Evolutionary conservation across 371 early-diverging fungal species (phyloP).

Genomic region (Basidiobolus meristosporus): DNA sequence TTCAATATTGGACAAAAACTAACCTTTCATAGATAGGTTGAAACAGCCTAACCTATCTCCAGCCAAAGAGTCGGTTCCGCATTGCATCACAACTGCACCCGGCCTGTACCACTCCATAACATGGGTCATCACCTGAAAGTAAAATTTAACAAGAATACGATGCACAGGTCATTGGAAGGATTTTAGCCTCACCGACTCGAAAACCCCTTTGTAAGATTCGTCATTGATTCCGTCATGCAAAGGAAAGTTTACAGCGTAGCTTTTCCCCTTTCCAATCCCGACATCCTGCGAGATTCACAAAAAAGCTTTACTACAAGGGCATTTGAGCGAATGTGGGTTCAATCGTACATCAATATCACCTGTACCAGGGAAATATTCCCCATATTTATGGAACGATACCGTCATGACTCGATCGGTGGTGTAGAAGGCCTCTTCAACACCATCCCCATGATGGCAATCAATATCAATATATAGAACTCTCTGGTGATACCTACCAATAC

Average conservation of each 20-base stretch:
- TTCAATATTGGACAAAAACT: no score
- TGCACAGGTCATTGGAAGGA: no score
- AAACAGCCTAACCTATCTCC: constrained; percentile 98
- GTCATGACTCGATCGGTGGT: constrained; percentile 98
- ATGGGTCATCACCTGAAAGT: constrained; percentile 9
- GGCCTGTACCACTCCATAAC: constrained; percentile 93
- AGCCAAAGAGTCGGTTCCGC: constrained; percentile 98
- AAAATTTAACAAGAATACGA: no score
- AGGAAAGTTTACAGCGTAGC: constrained; percentile 96
- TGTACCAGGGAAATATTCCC: constrained; percentile 98
- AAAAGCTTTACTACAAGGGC: background rate
- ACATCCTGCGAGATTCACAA: constrained; percentile 34
- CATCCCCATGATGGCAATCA: constrained; percentile 99
- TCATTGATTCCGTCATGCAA: constrained; percentile 96
- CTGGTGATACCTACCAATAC: constrained; percentile 42
- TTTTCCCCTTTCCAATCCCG: constrained; percentile 69
- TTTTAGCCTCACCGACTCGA: constrained; percentile 56
- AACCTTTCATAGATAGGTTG: constrained; percentile 84
- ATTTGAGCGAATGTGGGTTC: no score
- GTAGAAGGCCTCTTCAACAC: constrained; percentile 99
- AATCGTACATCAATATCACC: constrained; percentile 57
- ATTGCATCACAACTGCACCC: constrained; percentile 94
- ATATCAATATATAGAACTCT: constrained; percentile 98
- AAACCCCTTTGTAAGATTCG: constrained; percentile 73
- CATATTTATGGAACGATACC: constrained; percentile 96